Evolutionary conservation across 2,329 filamentous ascomycete genomes (phyloP), one percentile per base, ranked within the genome.

Genomic region (Talaromyces sp.): DNA sequence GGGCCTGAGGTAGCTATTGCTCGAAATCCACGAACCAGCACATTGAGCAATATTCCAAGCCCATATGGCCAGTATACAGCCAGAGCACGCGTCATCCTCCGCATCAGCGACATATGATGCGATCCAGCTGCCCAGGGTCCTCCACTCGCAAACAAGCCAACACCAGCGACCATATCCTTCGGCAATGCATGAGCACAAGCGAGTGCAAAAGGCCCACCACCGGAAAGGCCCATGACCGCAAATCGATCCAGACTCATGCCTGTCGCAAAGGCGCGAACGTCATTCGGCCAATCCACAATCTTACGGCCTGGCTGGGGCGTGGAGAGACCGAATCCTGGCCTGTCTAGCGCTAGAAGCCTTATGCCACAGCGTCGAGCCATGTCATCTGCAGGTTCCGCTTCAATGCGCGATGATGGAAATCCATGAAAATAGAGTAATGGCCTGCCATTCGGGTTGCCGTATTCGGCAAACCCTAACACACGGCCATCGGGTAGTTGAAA

Each of bases 131-230:
- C 70, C 76, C 76, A 81, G 2, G 74, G 76, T 11, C 52, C 39
- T n/a, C 31, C 62, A 60, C 62, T 64, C n/a, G 62, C 62, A 64
- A 64, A 64, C 33, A 64, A 37, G 22, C 62, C 62, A 9, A 64
- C 62, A 39, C 43, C 56, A 50, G 62, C 43, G 5, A 64, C 31
- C 54, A 60, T 64, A 14, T 70, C 57, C 16, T 61, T 65, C 14
- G 79, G 75, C 16, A 83, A 68, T 3, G 67, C 65, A 48, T 76
- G 73, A 13, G 81, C 76, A 67, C 82, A 84, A 24, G 82, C 82
- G 11, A 84, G 70, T 1, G 77, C 77, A 68, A 81, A 84, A 0
- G 82, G 80, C 1, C 80, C 79, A 22, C 83, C 82, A 8, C 82
- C 82, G 0, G 79, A 82, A 4, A 77, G 71, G 1, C 81, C 82